Conservation (phyloP, 2,329 filamentous ascomycete species). For the Apiospora saccharicola region DNA sequence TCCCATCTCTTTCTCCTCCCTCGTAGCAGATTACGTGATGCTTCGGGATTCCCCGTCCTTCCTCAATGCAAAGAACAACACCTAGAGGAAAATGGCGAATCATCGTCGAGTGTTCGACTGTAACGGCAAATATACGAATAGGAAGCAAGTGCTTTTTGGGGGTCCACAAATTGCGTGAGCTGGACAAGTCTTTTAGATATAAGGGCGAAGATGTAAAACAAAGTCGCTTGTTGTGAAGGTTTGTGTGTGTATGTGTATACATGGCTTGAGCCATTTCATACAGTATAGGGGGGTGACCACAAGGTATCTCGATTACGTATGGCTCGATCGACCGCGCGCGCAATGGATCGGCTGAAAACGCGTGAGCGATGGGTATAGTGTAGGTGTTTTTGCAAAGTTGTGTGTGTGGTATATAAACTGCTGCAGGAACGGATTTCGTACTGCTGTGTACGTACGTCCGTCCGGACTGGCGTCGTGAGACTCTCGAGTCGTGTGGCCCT, state of each 20-base stretch:
- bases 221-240: background rate
- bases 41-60: background rate
- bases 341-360: slow-evolving; percentile 11
- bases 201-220: background rate
- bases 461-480: slow-evolving; percentile 13
- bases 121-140: slow-evolving; percentile 9
- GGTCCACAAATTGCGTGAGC: slow-evolving; percentile 24
- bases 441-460: slow-evolving; percentile 14
- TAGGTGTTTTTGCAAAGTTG: background rate
- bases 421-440: background rate
- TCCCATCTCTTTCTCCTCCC: background rate
- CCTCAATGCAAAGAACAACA: slow-evolving; percentile 1
- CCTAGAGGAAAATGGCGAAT: background rate
- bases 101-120: slow-evolving; percentile 18
- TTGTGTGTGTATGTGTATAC: background rate
- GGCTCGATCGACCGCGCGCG: background rate
- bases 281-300: background rate
- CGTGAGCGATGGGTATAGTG: slow-evolving; percentile 20
- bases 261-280: slow-evolving; percentile 8
- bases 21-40: background rate
- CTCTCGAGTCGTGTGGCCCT: slow-evolving; percentile 19
- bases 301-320: slow-evolving; percentile 15
- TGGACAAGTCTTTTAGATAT: slow-evolving; percentile 21
- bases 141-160: slow-evolving; percentile 20
- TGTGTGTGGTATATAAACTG: background rate